A percentile compares a stretch with the other conserved stretches of the same genome.
Conservation (phyloP, 208 protist genomes). For the Leishmania braziliensis region DNA sequence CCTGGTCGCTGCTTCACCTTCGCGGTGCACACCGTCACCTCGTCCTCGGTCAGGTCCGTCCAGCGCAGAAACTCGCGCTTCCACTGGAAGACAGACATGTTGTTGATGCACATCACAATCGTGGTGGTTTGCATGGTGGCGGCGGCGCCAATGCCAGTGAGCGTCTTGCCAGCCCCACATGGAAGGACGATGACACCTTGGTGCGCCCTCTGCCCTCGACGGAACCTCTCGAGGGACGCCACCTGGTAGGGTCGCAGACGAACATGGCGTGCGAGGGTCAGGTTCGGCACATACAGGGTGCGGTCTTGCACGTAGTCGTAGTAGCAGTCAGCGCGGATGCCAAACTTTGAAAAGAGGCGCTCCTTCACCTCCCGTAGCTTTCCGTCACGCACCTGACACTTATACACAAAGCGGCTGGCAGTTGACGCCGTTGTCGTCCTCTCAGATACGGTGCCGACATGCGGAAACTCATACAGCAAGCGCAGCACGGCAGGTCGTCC, state of each 20-base stretch:
- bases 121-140: constrained; percentile 94
- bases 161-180: constrained; percentile 99
- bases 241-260: constrained; percentile 87
- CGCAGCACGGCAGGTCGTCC: constrained; percentile 41
- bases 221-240: constrained; percentile 85
- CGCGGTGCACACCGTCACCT: constrained; percentile 86
- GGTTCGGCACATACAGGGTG: constrained; percentile 54
- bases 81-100: constrained; percentile 98
- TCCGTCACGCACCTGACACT: constrained; percentile 68
- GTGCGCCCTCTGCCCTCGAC: constrained; percentile 79
- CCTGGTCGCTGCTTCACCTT: constrained; percentile 82
- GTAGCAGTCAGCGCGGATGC: constrained; percentile 83
- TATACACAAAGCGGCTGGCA: constrained; percentile 74
- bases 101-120: constrained; percentile 96
- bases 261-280: constrained; percentile 65
- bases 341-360: constrained; percentile 66
- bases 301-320: constrained; percentile 86
- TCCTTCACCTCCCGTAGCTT: constrained; percentile 77
- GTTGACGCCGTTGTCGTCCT: background rate
- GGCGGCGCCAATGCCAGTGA: constrained; percentile 98
- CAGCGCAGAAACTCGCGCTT: constrained; percentile 93
- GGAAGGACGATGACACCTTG: constrained; percentile 99
- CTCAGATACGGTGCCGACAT: background rate
- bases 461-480: constrained; percentile 32
- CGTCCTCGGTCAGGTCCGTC: constrained; percentile 73